Evolutionary conservation across 208 protist genomes (phyloP).

Genomic region (Strigomonas galati): DNA sequence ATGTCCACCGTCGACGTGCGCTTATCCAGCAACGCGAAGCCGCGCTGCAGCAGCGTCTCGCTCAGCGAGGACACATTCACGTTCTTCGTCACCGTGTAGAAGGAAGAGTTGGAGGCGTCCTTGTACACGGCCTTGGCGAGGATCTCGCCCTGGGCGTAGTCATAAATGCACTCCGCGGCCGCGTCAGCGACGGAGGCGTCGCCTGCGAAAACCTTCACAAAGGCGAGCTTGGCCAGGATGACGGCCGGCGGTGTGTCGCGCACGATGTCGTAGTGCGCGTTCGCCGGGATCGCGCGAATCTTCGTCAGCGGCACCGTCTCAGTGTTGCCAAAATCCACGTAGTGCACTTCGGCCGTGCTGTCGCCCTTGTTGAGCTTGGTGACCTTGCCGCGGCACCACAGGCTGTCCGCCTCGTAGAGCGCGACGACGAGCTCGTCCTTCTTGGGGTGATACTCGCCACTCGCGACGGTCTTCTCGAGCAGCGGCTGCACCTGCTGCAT

Average conservation of each 20-base stretch:
- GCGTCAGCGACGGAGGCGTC: slow-evolving; percentile 34
- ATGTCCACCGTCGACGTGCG: slow-evolving; percentile 35
- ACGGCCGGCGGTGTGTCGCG: slow-evolving; percentile 68
- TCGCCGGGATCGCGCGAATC: slow-evolving; percentile 54
- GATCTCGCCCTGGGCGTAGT: slow-evolving; percentile 71
- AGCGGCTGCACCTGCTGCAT: slow-evolving; percentile 55
- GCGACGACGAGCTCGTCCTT: slow-evolving; percentile 71
- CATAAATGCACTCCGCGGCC: slow-evolving; percentile 52
- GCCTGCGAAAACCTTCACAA: slow-evolving; percentile 47
- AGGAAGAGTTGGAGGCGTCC: slow-evolving; percentile 43
- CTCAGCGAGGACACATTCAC: slow-evolving; percentile 65
- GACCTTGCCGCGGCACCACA: slow-evolving; percentile 80
- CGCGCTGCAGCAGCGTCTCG: slow-evolving; percentile 79
- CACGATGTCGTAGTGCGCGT: slow-evolving; percentile 61
- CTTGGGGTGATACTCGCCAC: slow-evolving; percentile 36
- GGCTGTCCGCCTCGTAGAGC: slow-evolving; percentile 70
- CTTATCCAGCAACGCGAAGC: slow-evolving; percentile 71
- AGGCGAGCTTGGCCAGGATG: slow-evolving; percentile 62
- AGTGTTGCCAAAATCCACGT: slow-evolving; percentile 86
- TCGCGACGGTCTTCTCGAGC: slow-evolving; percentile 38
- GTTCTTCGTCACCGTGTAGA: slow-evolving; percentile 67
- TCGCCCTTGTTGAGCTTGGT: slow-evolving; percentile 36
- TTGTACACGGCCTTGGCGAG: slow-evolving; percentile 78
- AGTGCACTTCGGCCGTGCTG: slow-evolving; percentile 57
- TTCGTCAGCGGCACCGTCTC: slow-evolving; percentile 44